Evolutionary conservation across 1,284 basidiomycete genomes (phyloP).

Genomic region (Marasmius tenuissimus): DNA sequence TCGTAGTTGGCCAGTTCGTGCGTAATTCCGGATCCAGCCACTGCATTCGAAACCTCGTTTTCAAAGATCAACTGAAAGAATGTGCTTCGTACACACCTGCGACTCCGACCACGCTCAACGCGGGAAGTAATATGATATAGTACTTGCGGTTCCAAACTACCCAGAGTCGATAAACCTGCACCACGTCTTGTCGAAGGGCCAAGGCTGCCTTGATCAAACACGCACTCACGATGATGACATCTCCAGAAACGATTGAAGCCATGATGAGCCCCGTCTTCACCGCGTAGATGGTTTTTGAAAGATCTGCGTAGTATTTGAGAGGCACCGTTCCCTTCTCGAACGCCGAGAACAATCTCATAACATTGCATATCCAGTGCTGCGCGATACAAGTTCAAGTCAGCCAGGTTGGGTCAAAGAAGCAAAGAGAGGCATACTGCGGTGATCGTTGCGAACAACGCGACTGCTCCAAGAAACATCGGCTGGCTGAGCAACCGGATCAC

Average conservation of each 20-base stretch:
- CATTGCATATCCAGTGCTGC: slow-evolving; percentile 12
- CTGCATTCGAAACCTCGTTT: background rate
- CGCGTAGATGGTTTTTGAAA: slow-evolving; percentile 4
- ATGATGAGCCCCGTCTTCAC: slow-evolving; percentile 10
- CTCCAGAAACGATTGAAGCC: slow-evolving; percentile 1
- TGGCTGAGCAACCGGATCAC: background rate
- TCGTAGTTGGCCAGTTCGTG: slow-evolving; percentile 5
- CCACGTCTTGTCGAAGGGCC: background rate
- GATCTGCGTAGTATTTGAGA: slow-evolving; percentile 8
- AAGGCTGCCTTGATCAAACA: background rate
- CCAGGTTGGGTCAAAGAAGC: background rate
- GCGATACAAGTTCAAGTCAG: background rate
- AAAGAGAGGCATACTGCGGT: slow-evolving; percentile 3
- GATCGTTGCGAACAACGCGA: background rate
- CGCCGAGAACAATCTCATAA: slow-evolving; percentile 9
- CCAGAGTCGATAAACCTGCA: slow-evolving; percentile 14
- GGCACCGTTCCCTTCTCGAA: slow-evolving; percentile 2
- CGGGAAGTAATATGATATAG: slow-evolving; percentile 9
- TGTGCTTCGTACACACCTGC: background rate
- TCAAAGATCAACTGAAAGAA: background rate
- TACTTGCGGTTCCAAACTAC: slow-evolving; percentile 9
- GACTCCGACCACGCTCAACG: slow-evolving; percentile 1
- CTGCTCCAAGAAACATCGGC: slow-evolving; percentile 8
- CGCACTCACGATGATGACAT: slow-evolving; percentile 9
- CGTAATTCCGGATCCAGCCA: slow-evolving; percentile 8